These are phyloP conservation scores for Blastomyces gilchristii DNA, from an alignment of 2,329 filamentous ascomycete species.

Conservation along the genomic window DNA sequence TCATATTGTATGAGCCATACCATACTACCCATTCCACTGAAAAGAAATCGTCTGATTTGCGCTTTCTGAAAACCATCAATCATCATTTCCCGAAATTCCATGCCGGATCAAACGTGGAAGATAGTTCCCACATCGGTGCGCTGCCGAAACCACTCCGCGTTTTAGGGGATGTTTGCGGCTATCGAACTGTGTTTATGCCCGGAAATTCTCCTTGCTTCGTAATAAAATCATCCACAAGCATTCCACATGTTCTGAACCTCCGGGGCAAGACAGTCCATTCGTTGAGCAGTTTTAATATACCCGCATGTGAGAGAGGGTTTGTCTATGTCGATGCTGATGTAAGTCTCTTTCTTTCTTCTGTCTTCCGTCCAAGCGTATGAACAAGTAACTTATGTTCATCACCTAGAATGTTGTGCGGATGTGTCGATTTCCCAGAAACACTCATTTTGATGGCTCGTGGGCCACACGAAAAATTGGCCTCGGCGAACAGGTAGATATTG, in stretches of 20 bases:
- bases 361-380: background rate
- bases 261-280: slow-evolving; percentile 58
- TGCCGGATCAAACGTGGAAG: slow-evolving; percentile 25
- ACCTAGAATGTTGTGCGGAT: slow-evolving; percentile 58
- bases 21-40: slow-evolving; percentile 28
- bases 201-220: slow-evolving; percentile 73
- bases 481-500: slow-evolving; percentile 56
- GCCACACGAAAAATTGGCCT: slow-evolving; percentile 62
- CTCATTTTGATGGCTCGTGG: slow-evolving; percentile 66
- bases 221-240: slow-evolving; percentile 67
- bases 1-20: slow-evolving; percentile 80
- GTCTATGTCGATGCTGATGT: slow-evolving; percentile 61
- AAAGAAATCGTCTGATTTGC: slow-evolving; percentile 37
- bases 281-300: slow-evolving; percentile 66
- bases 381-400: background rate
- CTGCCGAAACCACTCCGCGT: slow-evolving; percentile 43
- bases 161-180: slow-evolving; percentile 53
- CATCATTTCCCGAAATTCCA: slow-evolving; percentile 52
- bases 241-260: slow-evolving; percentile 64
- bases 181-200: slow-evolving; percentile 71
- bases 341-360: slow-evolving; percentile 15
- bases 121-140: slow-evolving; percentile 11
- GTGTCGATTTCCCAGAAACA: slow-evolving; percentile 57
- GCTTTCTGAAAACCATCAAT: slow-evolving; percentile 68
- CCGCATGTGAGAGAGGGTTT: slow-evolving; percentile 69